phyloP scores from a whole-genome alignment of 192 early-diverging fungal genomes.

The Coemansia sp. region DNA sequence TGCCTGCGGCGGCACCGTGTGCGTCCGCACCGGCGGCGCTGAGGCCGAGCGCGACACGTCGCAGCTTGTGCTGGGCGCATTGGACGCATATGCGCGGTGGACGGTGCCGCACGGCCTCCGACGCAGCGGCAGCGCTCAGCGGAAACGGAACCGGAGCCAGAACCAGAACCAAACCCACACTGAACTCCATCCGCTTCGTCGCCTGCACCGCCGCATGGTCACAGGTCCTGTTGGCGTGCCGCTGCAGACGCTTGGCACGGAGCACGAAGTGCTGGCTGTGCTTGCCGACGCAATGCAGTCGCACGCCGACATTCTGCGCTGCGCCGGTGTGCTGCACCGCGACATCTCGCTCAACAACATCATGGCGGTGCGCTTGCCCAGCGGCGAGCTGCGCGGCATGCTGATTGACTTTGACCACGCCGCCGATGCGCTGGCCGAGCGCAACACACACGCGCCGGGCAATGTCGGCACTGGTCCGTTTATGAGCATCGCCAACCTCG shows the following conservation, averaged over 20 bases:
- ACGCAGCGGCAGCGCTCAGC: not conserved
- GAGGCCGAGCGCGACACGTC: constrained; percentile 30
- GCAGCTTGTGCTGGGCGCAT: constrained; percentile 27
- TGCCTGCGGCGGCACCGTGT: constrained; percentile 42
- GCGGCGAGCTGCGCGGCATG: constrained; percentile 34
- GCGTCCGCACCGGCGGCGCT: constrained; percentile 9
- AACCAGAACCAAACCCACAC: not conserved
- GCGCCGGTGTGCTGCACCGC: constrained; percentile 33
- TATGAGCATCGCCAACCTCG: constrained; percentile 51
- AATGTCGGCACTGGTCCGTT: constrained; percentile 46
- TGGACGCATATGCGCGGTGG: constrained; percentile 36
- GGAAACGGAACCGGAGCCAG: not conserved
- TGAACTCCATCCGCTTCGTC: constrained; percentile 6
- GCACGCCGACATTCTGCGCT: constrained; percentile 27
- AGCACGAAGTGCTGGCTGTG: constrained; percentile 38
- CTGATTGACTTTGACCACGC: constrained; percentile 52
- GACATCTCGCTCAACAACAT: constrained; percentile 53
- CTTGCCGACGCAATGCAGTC: constrained; percentile 47
- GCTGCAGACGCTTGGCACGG: constrained; percentile 25
- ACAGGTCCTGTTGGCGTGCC: constrained; percentile 37
- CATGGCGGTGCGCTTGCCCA: constrained; percentile 23
- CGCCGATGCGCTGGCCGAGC: constrained; percentile 9
- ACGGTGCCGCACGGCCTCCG: constrained; percentile 37
- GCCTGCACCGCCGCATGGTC: constrained; percentile 49
- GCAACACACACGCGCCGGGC: constrained; percentile 29